phyloP scores from a whole-genome alignment of 108 stramenopile species.

The Cyclotella baltica region DNA sequence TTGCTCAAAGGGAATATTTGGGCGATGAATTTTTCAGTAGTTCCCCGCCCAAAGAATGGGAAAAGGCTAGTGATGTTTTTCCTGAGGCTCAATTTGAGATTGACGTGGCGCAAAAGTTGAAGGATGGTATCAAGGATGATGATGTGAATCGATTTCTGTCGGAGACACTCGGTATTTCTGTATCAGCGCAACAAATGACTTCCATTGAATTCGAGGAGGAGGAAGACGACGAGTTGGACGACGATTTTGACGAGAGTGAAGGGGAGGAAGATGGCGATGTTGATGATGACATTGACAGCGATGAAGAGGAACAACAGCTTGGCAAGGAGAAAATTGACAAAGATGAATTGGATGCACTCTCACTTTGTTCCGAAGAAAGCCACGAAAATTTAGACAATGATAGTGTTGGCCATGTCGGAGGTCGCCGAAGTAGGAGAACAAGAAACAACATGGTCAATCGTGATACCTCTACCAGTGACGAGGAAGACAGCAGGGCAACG shows the following conservation, averaged over 20 bases:
- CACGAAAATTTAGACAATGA: neutral
- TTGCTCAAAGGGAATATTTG: conserved; percentile 66
- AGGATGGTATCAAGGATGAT: conserved; percentile 61
- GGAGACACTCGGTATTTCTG: conserved; percentile 55
- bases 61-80: conserved; percentile 74
- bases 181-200: neutral
- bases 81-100: conserved; percentile 73
- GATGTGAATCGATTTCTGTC: conserved; percentile 57
- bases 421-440: neutral
- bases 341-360: conserved; percentile 78
- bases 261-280: conserved; percentile 37
- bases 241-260: conserved; percentile 32
- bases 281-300: conserved; percentile 54
- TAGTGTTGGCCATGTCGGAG: neutral
- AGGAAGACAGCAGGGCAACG: neutral
- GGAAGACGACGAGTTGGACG: conserved; percentile 58
- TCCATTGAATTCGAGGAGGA: conserved; percentile 47
- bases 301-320: conserved; percentile 33
- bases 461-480: conserved; percentile 1
- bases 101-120: conserved; percentile 56
- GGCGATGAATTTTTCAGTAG: conserved; percentile 48
- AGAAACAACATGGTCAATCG: neutral
- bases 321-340: conserved; percentile 70
- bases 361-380: conserved; percentile 35
- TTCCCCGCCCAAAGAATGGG: conserved; percentile 59